phyloP scores from a whole-genome alignment of 306 rosid species.

The Malus sylvestris region DNA sequence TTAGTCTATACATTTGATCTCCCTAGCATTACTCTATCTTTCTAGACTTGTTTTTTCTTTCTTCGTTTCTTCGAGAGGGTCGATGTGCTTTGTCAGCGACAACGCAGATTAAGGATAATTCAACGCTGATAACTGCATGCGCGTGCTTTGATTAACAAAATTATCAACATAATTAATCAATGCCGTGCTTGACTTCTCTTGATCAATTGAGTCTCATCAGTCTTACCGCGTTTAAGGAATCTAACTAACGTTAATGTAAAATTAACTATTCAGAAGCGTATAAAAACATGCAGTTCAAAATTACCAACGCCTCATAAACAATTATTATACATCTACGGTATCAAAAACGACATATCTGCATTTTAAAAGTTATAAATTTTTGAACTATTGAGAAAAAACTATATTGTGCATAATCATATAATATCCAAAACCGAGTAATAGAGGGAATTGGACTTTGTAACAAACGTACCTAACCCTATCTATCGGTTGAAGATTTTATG shows the following conservation, averaged over 20 bases:
- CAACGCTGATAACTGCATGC: not conserved
- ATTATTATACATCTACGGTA: no score
- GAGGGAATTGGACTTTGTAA: slow-evolving; percentile 42
- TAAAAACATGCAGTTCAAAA: not conserved
- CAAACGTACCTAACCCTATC: slow-evolving; percentile 58
- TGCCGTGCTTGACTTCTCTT: not conserved
- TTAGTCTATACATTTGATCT: no score
- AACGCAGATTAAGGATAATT: slow-evolving; percentile 5
- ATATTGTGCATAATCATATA: not conserved
- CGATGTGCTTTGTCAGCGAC: slow-evolving; percentile 21
- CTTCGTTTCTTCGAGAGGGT: not conserved
- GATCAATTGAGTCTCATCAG: not conserved
- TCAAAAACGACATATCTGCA: not conserved
- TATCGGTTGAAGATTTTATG: slow-evolving; percentile 25
- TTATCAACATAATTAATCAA: not conserved
- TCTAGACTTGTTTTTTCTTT: not conserved
- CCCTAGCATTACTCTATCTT: no score
- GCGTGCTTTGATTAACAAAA: slow-evolving; percentile 5
- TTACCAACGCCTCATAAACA: not conserved
- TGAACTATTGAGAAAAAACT: not conserved
- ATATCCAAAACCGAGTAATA: not conserved
- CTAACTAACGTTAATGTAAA: not conserved
- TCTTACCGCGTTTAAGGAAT: not conserved
- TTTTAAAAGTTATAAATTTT: no score
- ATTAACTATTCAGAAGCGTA: not conserved